Evolutionary conservation across 2,329 filamentous ascomycete genomes (phyloP), one percentile per base, ranked within the genome.

Genomic region (Knufia fluminis): DNA sequence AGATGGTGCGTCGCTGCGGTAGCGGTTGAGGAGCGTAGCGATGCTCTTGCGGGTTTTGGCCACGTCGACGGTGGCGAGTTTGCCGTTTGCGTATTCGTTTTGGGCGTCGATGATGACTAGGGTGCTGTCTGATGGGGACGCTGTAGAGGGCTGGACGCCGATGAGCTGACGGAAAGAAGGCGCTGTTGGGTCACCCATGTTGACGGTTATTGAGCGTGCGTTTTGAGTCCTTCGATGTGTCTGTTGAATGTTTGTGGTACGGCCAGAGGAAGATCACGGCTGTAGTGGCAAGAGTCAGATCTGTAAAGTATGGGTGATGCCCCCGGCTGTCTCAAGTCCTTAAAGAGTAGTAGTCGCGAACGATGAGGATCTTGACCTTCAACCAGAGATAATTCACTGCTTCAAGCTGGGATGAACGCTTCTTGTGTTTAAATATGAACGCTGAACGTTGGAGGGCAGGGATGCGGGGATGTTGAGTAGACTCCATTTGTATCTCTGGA

Each of bases 71-170:
- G 80, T 76, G 19, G 56, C 71, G 1, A 85, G 72, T 3, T 72
- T 67, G 41, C 82, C 82, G 1, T 70, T 64, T 9, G 76, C 75
- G 54, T 82, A 85, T 65, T 86, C 82, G 60, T 84, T 84, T 59
- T 86, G 82, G 1, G 82, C 82, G 61, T 85, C 81, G 60, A 85
- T 80, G 64, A 85, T 83, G 58, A 85, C 65, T 39, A 85, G 71
- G 1, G 75, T 74, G 54, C 75, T 79, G 65, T 85, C 79, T 38
- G 64, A 62, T 0, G 74, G 67, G 0, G 76, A 75, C 6, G 80
- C 80, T 0, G 74, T 76, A 12, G 76, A 78, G 20, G 73, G 72
- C 8, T 69, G 61, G 10, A 74, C 66, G 50, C 80, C 80, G 48
- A 83, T 59, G 50, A 79, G 65, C 28, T 71, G 57, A 51, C 78